These are phyloP conservation scores for Tripterygium wilfordii DNA, from an alignment of 177 flowering plant genomes.

Conservation along the genomic window DNA sequence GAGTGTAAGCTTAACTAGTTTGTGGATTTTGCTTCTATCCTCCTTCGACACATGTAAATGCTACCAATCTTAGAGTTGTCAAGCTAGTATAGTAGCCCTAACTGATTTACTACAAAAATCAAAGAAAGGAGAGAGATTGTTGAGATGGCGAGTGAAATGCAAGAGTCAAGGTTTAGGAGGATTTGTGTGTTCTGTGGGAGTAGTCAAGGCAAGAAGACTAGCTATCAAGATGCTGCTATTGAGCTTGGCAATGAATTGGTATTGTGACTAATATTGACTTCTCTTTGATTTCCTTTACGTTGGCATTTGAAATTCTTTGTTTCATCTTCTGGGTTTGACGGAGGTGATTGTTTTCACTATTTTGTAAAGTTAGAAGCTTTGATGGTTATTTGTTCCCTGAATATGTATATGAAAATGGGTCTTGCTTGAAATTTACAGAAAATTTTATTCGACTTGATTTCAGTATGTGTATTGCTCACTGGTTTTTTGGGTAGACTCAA, in stretches of 20 bases:
- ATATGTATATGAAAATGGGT: conserved; percentile 1
- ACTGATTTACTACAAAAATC: too few species aligned
- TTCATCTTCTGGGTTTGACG: conserved; percentile 1
- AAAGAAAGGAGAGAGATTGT: too few species aligned
- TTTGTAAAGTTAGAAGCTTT: too few species aligned
- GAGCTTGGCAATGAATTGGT: conserved; percentile 96
- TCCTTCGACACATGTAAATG: neutral
- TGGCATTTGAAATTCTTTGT: conserved; percentile 1
- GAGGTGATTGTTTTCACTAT: too few species aligned
- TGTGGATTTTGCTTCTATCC: neutral
- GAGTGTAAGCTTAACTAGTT: too few species aligned
- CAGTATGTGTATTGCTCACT: too few species aligned
- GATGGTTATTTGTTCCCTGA: conserved; percentile 4
- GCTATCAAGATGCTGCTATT: conserved; percentile 93
- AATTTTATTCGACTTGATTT: too few species aligned
- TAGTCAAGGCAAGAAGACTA: conserved; percentile 89
- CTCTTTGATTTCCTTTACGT: neutral
- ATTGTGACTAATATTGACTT: conserved; percentile 5
- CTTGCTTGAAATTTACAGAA: neutral
- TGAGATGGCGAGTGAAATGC: conserved; percentile 51
- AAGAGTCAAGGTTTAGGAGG: conserved; percentile 66
- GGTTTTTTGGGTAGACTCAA: neutral
- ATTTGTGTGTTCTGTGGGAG: conserved; percentile 99
- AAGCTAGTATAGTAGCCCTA: too few species aligned
- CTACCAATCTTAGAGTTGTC: conserved; percentile 2